Conservation (phyloP, 129 eudicot species). For the Silybum marianum region DNA sequence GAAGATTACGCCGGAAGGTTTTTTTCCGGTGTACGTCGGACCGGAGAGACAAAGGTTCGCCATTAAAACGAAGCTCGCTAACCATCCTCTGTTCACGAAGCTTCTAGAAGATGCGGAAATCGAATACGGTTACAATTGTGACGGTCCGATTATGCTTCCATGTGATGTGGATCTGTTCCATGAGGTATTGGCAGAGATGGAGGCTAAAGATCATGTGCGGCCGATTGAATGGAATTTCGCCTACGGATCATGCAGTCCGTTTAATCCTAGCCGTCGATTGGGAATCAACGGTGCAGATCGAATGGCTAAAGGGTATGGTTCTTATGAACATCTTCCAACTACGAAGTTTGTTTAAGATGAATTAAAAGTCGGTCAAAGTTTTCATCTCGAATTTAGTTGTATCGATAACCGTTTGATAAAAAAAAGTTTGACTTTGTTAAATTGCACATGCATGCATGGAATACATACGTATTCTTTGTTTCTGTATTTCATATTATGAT, state of each 20-base stretch:
- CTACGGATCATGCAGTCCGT: constrained; percentile 48
- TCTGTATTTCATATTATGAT: neutral
- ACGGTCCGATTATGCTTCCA: constrained; percentile 73
- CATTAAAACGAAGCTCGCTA: constrained; percentile 50
- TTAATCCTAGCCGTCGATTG: constrained; percentile 48
- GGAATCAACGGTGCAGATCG: constrained; percentile 19
- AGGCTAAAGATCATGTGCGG: constrained; percentile 14
- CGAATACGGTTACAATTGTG: constrained; percentile 57
- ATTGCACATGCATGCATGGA: constrained; percentile 11
- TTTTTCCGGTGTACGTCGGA: constrained; percentile 72
- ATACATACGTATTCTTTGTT: neutral
- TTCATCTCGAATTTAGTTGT: neutral
- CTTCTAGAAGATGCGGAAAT: constrained; percentile 74
- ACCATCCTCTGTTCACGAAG: constrained; percentile 69
- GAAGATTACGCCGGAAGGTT: constrained; percentile 53
- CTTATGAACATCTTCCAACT: constrained; percentile 44
- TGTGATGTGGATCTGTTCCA: constrained; percentile 69
- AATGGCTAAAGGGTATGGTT: constrained; percentile 43
- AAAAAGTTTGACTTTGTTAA: neutral
- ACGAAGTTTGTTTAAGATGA: constrained; percentile 49
- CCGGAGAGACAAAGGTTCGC: constrained; percentile 68
- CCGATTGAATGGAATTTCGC: constrained; percentile 26
- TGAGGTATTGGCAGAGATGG: constrained; percentile 66
- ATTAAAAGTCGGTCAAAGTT: constrained; percentile 11
- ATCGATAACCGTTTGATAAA: neutral